Evolutionary conservation across 305 asterid species (phyloP), one percentile per base, ranked within the genome.

Genomic region (Fraxinus nigra): DNA sequence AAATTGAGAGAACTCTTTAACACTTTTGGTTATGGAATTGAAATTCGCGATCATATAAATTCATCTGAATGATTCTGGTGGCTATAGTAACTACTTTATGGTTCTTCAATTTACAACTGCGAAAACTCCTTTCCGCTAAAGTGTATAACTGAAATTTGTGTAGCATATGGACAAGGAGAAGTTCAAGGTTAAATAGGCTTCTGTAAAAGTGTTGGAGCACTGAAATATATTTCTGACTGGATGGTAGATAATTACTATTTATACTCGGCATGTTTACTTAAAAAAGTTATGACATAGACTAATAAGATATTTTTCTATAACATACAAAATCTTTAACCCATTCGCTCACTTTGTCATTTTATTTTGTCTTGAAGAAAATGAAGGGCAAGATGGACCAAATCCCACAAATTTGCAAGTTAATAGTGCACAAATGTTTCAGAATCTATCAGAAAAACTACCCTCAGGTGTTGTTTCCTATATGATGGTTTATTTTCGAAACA

Each of bases 391-490:
- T 78, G 56, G 75, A 78, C 85, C 32, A 73, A 38, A 77, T 77
- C 79, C 81, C 74, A 69, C 72, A 33, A 75, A 37, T 75, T 43
- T 77, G 11, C 84, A 32, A 40, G 74, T 48, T 61, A 48, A 51
- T 51, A 84, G 74, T 18, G 63, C 20, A 6, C 80, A 38, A 69
- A 77, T 79, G 63, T 72, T 85, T 83, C 77, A 82, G 74, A 84
- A 85, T 81, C 89, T 81, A 65, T 34, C 73, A 72, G 77, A 82
- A 20, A 82, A 69, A 54, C 51, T 89, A n/a, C 84, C 84, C 34
- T 69, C 88, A 81, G 92, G 92, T 89, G 61, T 63, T 4, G 1
- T 75, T 77, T 78, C 34, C 80, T 24, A 22, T 61, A 14, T 69
- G 38, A 69, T 28, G 3, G 9, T 30, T 69, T 69, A 28, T 69